Percentiles rank a stretch among this genome's conserved stretches.
phyloP scores from a whole-genome alignment of 2,329 filamentous ascomycete genomes.

The Drechslerella stenobrocha region DNA sequence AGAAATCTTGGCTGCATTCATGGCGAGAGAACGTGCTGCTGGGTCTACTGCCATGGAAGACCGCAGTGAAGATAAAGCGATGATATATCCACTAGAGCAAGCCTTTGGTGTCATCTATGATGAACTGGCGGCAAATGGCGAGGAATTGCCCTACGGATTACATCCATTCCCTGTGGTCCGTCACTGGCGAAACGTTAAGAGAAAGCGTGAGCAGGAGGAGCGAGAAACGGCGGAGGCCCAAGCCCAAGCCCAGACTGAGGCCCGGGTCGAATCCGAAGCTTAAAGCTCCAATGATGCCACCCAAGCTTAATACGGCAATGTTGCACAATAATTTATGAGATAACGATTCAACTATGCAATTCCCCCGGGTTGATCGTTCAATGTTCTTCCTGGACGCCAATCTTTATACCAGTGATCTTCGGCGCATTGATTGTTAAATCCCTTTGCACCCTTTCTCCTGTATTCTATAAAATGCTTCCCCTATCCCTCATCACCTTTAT shows the following conservation, averaged over 20 bases:
- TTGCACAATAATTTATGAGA: too few relatives aligned
- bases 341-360: too few relatives aligned
- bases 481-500: neutral
- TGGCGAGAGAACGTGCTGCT: conserved; percentile 23
- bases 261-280: too few relatives aligned
- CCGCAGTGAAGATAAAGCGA: conserved; percentile 11
- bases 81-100: conserved; percentile 30
- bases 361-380: too few relatives aligned
- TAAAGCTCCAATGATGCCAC: too few relatives aligned
- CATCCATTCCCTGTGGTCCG: neutral
- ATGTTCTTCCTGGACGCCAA: too few relatives aligned
- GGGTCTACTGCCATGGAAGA: conserved; percentile 14
- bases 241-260: too few relatives aligned
- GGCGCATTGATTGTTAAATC: too few relatives aligned
- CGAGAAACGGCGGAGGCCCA: neutral
- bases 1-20: conserved; percentile 16
- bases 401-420: too few relatives aligned
- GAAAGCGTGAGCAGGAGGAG: conserved; percentile 5
- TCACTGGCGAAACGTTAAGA: conserved; percentile 2
- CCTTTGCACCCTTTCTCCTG: too few relatives aligned
- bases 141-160: neutral
- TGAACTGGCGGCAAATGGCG: conserved; percentile 9
- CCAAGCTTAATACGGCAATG: too few relatives aligned
- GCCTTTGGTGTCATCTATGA: conserved; percentile 9
- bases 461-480: too few relatives aligned